phyloP scores from a whole-genome alignment of 2,329 filamentous ascomycete genomes.

The Ascochyta lentis region DNA sequence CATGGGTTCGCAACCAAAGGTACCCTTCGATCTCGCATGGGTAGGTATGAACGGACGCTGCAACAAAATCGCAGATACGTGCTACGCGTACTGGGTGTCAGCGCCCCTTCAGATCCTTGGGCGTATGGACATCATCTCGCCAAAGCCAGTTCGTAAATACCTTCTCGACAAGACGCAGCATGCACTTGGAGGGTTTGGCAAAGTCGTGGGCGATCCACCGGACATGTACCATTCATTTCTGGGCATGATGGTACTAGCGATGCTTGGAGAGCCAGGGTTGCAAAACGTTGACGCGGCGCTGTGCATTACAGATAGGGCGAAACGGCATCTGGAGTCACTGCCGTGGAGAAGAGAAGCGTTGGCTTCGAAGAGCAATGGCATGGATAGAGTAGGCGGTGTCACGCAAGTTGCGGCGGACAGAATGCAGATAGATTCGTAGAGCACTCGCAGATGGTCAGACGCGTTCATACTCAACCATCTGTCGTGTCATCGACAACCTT shows the following conservation, averaged over 20 bases:
- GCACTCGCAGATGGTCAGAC: background rate
- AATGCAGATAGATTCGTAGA: constrained; percentile 12
- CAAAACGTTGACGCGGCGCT: constrained; percentile 76
- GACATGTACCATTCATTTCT: constrained; percentile 90
- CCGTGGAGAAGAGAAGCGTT: constrained; percentile 44
- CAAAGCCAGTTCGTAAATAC: constrained; percentile 71
- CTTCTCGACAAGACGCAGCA: constrained; percentile 88
- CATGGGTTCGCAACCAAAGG: constrained; percentile 63
- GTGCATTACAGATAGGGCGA: constrained; percentile 71
- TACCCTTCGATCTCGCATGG: constrained; percentile 61
- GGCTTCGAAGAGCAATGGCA: constrained; percentile 4
- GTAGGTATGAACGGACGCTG: constrained; percentile 87
- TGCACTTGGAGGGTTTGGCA: constrained; percentile 64
- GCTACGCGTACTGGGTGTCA: constrained; percentile 92
- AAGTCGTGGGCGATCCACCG: constrained; percentile 55
- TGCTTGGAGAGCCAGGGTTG: constrained; percentile 73
- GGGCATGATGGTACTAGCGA: constrained; percentile 78
- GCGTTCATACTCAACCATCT: background rate
- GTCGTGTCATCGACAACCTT: background rate
- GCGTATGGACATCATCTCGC: constrained; percentile 64
- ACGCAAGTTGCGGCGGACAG: constrained; percentile 3
- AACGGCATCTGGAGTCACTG: constrained; percentile 45
- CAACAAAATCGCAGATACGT: constrained; percentile 94
- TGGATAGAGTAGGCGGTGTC: constrained; percentile 1
- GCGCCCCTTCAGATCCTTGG: constrained; percentile 60